phyloP scores from a whole-genome alignment of 2,329 filamentous ascomycete genomes.

The Hypomyces rosellus region DNA sequence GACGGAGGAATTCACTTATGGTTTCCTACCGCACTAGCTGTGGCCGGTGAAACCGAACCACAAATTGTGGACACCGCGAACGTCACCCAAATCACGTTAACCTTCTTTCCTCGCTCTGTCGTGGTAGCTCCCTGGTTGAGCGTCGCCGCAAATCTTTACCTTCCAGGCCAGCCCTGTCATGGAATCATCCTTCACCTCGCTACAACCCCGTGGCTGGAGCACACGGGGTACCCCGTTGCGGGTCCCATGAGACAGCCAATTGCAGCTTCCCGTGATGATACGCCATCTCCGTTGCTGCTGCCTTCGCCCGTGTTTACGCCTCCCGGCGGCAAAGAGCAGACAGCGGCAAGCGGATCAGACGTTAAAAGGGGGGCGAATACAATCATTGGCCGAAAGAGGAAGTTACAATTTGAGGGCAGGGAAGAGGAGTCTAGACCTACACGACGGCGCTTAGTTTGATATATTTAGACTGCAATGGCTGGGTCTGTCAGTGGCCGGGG shows the following conservation, averaged over 20 bases:
- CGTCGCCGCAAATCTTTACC: constrained; percentile 8
- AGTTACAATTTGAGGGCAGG: too few species aligned
- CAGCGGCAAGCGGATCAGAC: too few species aligned
- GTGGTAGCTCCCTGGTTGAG: constrained; percentile 3
- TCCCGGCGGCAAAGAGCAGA: too few species aligned
- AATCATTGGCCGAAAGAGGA: too few species aligned
- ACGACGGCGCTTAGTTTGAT: too few species aligned
- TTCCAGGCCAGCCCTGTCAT: constrained; percentile 1
- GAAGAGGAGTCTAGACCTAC: too few species aligned
- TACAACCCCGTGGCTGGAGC: constrained; percentile 3
- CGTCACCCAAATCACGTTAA: constrained; percentile 2
- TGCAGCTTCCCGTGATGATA: neutral
- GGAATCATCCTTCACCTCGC: constrained; percentile 5
- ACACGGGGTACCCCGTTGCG: neutral
- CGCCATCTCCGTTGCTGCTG: constrained; percentile 5
- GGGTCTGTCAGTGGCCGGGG: too few species aligned
- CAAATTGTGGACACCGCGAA: constrained; percentile 5
- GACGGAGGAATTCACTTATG: constrained; percentile 3
- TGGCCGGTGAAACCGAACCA: neutral
- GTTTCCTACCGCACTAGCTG: neutral
- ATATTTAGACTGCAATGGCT: too few species aligned
- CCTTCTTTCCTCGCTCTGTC: constrained; percentile 1
- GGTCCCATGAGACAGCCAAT: neutral
- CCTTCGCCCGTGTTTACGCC: neutral
- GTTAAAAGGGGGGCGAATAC: too few species aligned